Evolutionary conservation across 2,329 filamentous ascomycete genomes (phyloP).

Genomic region (Microdochium trichocladiopsis): DNA sequence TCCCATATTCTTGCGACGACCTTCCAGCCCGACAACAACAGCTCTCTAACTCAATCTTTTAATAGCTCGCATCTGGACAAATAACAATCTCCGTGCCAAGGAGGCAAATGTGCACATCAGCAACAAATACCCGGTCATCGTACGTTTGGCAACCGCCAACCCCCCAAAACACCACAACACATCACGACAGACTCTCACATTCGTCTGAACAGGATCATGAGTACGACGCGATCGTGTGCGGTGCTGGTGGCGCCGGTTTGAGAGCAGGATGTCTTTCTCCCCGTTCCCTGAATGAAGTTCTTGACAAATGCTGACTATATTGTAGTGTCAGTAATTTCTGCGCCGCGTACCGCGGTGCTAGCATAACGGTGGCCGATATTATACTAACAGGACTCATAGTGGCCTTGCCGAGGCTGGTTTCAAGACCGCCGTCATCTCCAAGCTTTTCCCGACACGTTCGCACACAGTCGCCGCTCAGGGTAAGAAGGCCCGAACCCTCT

Average conservation of each 20-base stretch:
- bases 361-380: no score
- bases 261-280: conserved; percentile 59
- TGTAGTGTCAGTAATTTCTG: no score
- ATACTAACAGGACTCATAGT: neutral
- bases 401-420: conserved; percentile 83
- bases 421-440: conserved; percentile 82
- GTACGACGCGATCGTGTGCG: conserved; percentile 94
- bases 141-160: conserved; percentile 37
- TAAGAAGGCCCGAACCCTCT: neutral
- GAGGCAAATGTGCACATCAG: conserved; percentile 83
- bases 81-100: conserved; percentile 81
- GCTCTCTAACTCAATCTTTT: conserved; percentile 5
- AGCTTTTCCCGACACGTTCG: conserved; percentile 79
- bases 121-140: conserved; percentile 90
- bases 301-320: no score
- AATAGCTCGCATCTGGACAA: conserved; percentile 77
- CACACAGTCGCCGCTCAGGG: conserved; percentile 76
- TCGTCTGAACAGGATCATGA: conserved; percentile 69
- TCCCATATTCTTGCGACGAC: neutral
- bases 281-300: no score
- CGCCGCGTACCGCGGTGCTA: no score
- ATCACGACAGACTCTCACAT: conserved; percentile 10
- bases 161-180: conserved; percentile 2
- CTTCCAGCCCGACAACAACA: conserved; percentile 3
- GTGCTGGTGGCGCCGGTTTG: conserved; percentile 74